Conservation (phyloP, 1,284 basidiomycete genomes). For the Trichosporon sp. region DNA sequence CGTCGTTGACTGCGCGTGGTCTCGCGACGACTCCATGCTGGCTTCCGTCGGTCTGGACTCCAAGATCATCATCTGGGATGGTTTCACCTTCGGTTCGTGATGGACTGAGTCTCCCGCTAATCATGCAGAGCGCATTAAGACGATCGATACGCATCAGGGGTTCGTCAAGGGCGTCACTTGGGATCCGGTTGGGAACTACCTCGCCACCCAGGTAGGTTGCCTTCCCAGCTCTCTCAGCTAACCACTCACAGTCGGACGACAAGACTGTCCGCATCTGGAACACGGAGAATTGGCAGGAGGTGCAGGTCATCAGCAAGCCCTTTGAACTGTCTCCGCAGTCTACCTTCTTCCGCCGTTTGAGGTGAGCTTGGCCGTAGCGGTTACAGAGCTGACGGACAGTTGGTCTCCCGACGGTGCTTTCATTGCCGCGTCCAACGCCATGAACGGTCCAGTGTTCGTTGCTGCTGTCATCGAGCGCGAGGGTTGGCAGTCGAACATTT, state of each 20-base stretch:
- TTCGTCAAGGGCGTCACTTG: slow-evolving; percentile 99
- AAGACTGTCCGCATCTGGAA: slow-evolving; percentile 95
- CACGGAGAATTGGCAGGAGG: slow-evolving; percentile 82
- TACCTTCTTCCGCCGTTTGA: slow-evolving; percentile 88
- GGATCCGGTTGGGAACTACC: slow-evolving; percentile 93
- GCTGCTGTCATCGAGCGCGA: slow-evolving; percentile 87
- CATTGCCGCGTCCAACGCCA: slow-evolving; percentile 93
- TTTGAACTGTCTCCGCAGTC: slow-evolving; percentile 91
- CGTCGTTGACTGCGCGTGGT: slow-evolving; percentile 94
- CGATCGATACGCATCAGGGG: slow-evolving; percentile 83
- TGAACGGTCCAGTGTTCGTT: slow-evolving; percentile 96
- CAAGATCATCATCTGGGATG: slow-evolving; percentile 87
- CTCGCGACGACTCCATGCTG: slow-evolving; percentile 79
- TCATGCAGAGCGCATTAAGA: slow-evolving; percentile 64
- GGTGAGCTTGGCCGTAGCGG: slow-evolving; percentile 53
- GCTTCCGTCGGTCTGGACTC: slow-evolving; percentile 94
- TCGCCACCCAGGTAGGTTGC: slow-evolving; percentile 64
- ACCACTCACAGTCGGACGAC: slow-evolving; percentile 71
- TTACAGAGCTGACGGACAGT: slow-evolving; percentile 49
- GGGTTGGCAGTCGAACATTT: slow-evolving; percentile 81
- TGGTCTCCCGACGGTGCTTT: slow-evolving; percentile 99
- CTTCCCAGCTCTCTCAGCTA: neutral
- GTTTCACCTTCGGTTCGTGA: slow-evolving; percentile 65
- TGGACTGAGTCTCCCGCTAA: neutral
- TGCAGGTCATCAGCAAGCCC: slow-evolving; percentile 77